Evolutionary conservation across 257 asterid genomes (phyloP), one percentile per base, ranked within the genome.

Genomic region (Rhazya stricta): DNA sequence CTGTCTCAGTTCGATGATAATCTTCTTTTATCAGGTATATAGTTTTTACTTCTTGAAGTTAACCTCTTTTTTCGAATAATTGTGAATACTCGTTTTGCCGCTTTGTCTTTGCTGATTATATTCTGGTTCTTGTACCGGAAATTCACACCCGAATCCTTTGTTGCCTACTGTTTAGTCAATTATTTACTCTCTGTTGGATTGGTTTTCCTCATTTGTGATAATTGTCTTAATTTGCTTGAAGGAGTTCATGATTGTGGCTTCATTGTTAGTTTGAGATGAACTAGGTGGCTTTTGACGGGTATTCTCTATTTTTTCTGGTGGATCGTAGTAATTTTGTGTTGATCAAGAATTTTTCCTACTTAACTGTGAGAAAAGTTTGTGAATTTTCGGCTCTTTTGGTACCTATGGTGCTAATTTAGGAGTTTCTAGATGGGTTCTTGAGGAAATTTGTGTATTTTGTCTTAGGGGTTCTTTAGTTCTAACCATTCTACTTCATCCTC

Each of bases 1-100:
- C 67, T 92, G 53, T 88, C 97, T 2, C 80, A 88, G 67, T 94
- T 94, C 79, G 86, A 90, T 36, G 97, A 92, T 69, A 90, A 82
- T 77, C 86, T 84, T 67, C 85, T 92, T 41, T 77, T 94, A 74
- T 94, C 97, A 78, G 97, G 97, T 89, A 45, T 5, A 25, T 13
- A 21, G 50, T 45, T 30, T 18, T 63, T 43, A 23, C 21, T 67
- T 30, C 27, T n/a, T 69, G 18, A 34, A 75, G 66, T 46, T 74
- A 43, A 1, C 21, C 11, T 9, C 5, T 2, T 69, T 71, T 62
- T 5, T 51, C 25, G 27, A 51, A 51, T 51, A 21, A n/a, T n/a
- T n/a, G 21, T 39, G 32, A 13, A 9, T 67, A 21, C 5, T 61
- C 1, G 54, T 54, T 36, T 50, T 10, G 3, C 25, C 15, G 3